A percentile compares a stretch with the other conserved stretches of the same genome.
Evolutionary conservation across 129 eudicot species (phyloP).

Genomic region (Calendula officinalis): DNA sequence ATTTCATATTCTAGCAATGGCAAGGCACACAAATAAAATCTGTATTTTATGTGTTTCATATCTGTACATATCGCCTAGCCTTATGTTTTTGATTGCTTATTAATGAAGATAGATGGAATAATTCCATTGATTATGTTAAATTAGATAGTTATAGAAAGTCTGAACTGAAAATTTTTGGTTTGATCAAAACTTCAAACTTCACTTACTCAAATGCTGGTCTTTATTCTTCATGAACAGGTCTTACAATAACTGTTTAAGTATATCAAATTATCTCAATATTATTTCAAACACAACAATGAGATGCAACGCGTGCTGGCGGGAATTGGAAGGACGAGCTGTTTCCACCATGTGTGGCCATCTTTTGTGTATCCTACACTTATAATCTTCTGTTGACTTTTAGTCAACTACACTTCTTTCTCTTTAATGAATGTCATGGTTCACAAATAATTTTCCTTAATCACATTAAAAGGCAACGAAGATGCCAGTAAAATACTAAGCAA

Average conservation of each 20-base stretch:
- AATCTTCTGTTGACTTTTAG: slow-evolving; percentile 14
- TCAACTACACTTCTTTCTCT: slow-evolving; percentile 19
- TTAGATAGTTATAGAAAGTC: neutral
- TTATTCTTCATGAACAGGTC: slow-evolving; percentile 19
- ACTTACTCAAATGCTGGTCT: neutral
- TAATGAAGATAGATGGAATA: neutral
- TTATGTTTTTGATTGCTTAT: neutral
- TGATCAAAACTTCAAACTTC: neutral
- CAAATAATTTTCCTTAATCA: slow-evolving; percentile 43
- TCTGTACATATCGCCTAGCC: slow-evolving; percentile 10
- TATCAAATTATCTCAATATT: slow-evolving; percentile 21
- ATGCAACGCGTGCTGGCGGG: slow-evolving; percentile 99
- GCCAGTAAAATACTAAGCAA: slow-evolving; percentile 79
- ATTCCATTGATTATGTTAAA: neutral
- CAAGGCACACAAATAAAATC: neutral
- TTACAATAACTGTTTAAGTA: slow-evolving; percentile 1
- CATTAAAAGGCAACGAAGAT: slow-evolving; percentile 70
- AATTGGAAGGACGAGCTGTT: slow-evolving; percentile 82
- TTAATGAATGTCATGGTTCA: slow-evolving; percentile 13
- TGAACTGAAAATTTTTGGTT: neutral
- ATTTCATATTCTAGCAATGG: neutral
- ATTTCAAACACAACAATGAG: slow-evolving; percentile 57
- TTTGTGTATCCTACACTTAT: slow-evolving; percentile 63
- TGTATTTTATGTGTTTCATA: slow-evolving; percentile 1
- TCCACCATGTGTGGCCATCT: slow-evolving; percentile 89